These are phyloP conservation scores for Blastobotrys ciferrii DNA, from an alignment of 1,139 yeast genomes.

Conservation along the genomic window DNA sequence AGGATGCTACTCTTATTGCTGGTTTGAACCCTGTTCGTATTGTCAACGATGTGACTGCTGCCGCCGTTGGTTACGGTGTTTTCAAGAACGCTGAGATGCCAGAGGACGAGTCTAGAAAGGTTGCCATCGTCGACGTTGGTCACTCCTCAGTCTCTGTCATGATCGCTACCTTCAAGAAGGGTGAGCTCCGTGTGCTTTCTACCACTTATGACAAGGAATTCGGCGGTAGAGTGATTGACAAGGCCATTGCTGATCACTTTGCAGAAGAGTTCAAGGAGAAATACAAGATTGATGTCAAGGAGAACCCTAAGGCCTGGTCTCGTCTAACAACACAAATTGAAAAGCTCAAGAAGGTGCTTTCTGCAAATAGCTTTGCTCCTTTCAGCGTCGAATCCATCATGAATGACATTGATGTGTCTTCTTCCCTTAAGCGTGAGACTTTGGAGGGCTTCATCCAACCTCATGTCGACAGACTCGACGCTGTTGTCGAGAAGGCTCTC, in stretches of 20 bases:
- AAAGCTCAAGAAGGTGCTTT: slow-evolving; percentile 89
- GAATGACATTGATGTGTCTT: slow-evolving; percentile 94
- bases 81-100: slow-evolving; percentile 88
- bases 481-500: slow-evolving; percentile 81
- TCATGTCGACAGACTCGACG: slow-evolving; percentile 67
- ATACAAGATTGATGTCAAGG: slow-evolving; percentile 88
- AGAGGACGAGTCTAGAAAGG: slow-evolving; percentile 85
- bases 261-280: slow-evolving; percentile 88
- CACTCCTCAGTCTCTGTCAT: slow-evolving; percentile 93
- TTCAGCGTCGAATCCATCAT: slow-evolving; percentile 93
- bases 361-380: slow-evolving; percentile 95
- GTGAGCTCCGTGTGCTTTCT: slow-evolving; percentile 91
- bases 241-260: slow-evolving; percentile 90
- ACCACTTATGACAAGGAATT: slow-evolving; percentile 93
- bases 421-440: slow-evolving; percentile 86
- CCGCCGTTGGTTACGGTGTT: slow-evolving; percentile 98
- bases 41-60: slow-evolving; percentile 96
- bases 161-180: slow-evolving; percentile 89
- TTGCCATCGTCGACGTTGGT: slow-evolving; percentile 95
- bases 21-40: slow-evolving; percentile 97
- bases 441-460: slow-evolving; percentile 88
- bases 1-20: slow-evolving; percentile 94
- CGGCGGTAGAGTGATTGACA: slow-evolving; percentile 97
- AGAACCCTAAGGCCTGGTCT: slow-evolving; percentile 92
- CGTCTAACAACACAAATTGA: slow-evolving; percentile 91